Evolutionary conservation across 1,284 basidiomycete genomes (phyloP).

Genomic region (Sporisorium reilianum): DNA sequence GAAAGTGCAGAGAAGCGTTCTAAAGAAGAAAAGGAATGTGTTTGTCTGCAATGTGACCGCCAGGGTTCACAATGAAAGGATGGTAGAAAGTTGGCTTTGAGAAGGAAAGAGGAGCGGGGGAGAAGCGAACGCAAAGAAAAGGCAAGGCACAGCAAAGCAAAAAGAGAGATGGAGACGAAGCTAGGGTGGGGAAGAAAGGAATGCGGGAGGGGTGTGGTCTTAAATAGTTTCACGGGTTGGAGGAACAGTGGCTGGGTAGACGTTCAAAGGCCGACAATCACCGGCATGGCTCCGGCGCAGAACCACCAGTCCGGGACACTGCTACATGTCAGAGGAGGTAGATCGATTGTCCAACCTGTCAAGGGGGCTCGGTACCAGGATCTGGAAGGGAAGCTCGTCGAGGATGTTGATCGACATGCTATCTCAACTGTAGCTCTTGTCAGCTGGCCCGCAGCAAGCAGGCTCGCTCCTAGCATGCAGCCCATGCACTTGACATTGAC

Average conservation of each 20-base stretch:
- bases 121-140: constrained; percentile 35
- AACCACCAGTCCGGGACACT: neutral
- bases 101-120: constrained; percentile 30
- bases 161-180: constrained; percentile 37
- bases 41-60: constrained; percentile 47
- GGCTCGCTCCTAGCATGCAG: neutral
- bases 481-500: neutral
- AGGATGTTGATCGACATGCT: constrained; percentile 18
- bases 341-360: constrained; percentile 8
- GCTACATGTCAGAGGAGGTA: neutral
- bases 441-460: constrained; percentile 23
- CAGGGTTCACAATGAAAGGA: constrained; percentile 50
- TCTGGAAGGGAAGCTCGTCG: constrained; percentile 11
- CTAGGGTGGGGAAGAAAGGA: constrained; percentile 22
- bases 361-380: neutral
- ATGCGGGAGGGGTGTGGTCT: neutral
- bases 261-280: constrained; percentile 5
- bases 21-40: constrained; percentile 14
- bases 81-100: constrained; percentile 22
- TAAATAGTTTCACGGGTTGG: constrained; percentile 19
- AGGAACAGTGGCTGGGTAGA: constrained; percentile 1
- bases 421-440: constrained; percentile 5
- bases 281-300: neutral
- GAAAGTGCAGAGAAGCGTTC: constrained; percentile 18
- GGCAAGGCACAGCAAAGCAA: constrained; percentile 33